phyloP scores from a whole-genome alignment of 2,329 filamentous ascomycete species.

The Curvularia lunata region DNA sequence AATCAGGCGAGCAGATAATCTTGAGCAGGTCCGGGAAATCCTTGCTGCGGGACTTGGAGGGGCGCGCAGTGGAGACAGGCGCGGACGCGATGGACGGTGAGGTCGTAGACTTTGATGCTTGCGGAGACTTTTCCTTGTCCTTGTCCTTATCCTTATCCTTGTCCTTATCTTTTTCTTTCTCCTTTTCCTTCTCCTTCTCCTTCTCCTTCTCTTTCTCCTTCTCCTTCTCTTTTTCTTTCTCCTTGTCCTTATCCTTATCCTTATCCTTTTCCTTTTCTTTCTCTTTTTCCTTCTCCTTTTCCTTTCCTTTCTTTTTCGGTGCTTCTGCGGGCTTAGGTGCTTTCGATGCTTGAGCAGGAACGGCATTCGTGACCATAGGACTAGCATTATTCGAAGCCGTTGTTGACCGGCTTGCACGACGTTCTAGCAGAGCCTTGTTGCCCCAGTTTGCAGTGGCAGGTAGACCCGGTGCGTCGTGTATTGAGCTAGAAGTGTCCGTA shows the following conservation, averaged over 20 bases:
- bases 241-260: constrained; percentile 31
- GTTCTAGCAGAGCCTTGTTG: constrained; percentile 70
- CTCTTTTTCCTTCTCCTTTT: constrained; percentile 30
- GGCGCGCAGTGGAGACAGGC: constrained; percentile 21
- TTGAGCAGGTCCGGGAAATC: constrained; percentile 50
- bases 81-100: constrained; percentile 28
- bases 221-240: constrained; percentile 20
- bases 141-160: constrained; percentile 13
- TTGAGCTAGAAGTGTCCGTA: constrained; percentile 71
- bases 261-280: constrained; percentile 37
- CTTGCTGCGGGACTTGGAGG: constrained; percentile 28
- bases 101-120: constrained; percentile 37
- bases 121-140: constrained; percentile 33
- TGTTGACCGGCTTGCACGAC: constrained; percentile 78
- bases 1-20: constrained; percentile 51
- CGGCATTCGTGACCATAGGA: constrained; percentile 66
- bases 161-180: constrained; percentile 34
- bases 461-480: constrained; percentile 79
- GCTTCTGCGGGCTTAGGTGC: constrained; percentile 39
- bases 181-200: constrained; percentile 31
- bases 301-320: constrained; percentile 38
- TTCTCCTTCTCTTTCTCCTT: constrained; percentile 30
- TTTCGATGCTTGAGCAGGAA: constrained; percentile 46
- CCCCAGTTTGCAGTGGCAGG: constrained; percentile 96
- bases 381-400: constrained; percentile 82